These are phyloP conservation scores for Ustilago hordei DNA, from an alignment of 1,284 basidiomycete species.

Conservation along the genomic window DNA sequence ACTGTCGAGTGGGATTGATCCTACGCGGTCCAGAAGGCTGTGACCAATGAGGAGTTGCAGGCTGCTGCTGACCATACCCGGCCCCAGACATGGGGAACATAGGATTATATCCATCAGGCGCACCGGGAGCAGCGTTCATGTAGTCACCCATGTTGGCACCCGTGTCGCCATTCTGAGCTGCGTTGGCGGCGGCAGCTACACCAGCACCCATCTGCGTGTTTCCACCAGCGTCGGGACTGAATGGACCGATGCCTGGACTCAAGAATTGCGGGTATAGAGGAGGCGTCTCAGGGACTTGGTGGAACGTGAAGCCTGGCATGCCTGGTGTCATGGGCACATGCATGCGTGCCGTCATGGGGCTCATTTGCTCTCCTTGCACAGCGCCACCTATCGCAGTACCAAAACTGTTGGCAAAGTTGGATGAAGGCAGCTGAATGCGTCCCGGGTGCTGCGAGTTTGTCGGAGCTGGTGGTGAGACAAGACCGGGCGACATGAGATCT, in stretches of 20 bases:
- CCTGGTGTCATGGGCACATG: slow-evolving; percentile 70
- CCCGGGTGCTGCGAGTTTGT: slow-evolving; percentile 54
- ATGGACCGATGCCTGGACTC: slow-evolving; percentile 66
- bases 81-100: slow-evolving; percentile 37
- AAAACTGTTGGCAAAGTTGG: slow-evolving; percentile 37
- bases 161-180: slow-evolving; percentile 3
- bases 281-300: slow-evolving; percentile 70
- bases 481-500: slow-evolving; percentile 52
- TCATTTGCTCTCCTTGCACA: slow-evolving; percentile 23
- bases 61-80: slow-evolving; percentile 24
- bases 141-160: slow-evolving; percentile 7
- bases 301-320: slow-evolving; percentile 71
- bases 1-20: slow-evolving; percentile 13
- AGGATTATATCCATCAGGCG: slow-evolving; percentile 38
- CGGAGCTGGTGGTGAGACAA: slow-evolving; percentile 35
- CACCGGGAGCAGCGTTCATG: slow-evolving; percentile 53
- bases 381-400: slow-evolving; percentile 6
- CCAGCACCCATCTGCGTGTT: slow-evolving; percentile 47
- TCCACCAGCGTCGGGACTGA: slow-evolving; percentile 59
- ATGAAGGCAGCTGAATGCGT: slow-evolving; percentile 59
- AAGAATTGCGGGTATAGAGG: slow-evolving; percentile 70
- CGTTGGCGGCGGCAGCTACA: not conserved
- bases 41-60: slow-evolving; percentile 62
- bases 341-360: slow-evolving; percentile 42
- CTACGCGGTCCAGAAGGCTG: slow-evolving; percentile 41